A percentile compares a stretch with the other conserved stretches of the same genome.
These are phyloP conservation scores for Didymella pomorum DNA, from an alignment of 2,329 filamentous ascomycete genomes.

Conservation along the genomic window DNA sequence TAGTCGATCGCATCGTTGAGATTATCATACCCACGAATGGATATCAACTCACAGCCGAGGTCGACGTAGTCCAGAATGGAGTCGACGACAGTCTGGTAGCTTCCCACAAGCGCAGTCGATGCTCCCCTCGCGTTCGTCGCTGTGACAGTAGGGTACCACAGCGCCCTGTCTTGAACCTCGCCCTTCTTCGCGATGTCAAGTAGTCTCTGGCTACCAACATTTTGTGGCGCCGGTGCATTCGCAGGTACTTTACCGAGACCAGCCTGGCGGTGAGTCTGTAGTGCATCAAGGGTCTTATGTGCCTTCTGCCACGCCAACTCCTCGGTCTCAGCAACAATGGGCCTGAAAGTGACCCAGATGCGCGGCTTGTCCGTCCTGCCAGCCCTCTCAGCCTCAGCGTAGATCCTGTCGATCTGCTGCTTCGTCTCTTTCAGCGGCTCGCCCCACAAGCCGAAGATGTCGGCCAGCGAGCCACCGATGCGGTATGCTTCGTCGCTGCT, in stretches of 20 bases:
- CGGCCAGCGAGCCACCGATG: constrained; percentile 64
- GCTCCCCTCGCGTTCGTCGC: constrained; percentile 24
- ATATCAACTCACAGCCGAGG: constrained; percentile 25
- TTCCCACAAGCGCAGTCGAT: constrained; percentile 23
- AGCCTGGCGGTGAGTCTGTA: constrained; percentile 54
- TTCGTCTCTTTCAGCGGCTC: constrained; percentile 70
- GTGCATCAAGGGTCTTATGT: constrained; percentile 62
- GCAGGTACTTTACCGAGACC: constrained; percentile 15
- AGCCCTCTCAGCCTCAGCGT: constrained; percentile 65
- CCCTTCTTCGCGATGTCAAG: constrained; percentile 25
- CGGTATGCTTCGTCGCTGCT: constrained; percentile 68
- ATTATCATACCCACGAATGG: constrained; percentile 28
- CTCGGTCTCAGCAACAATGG: constrained; percentile 68
- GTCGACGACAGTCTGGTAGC: constrained; percentile 26
- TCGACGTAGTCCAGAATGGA: constrained; percentile 28
- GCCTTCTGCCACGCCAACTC: constrained; percentile 70
- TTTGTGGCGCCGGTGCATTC: constrained; percentile 18
- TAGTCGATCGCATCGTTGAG: constrained; percentile 27
- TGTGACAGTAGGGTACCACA: constrained; percentile 28
- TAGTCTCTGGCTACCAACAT: constrained; percentile 23
- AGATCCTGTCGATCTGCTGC: constrained; percentile 68
- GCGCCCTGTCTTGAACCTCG: constrained; percentile 25
- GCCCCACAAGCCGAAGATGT: constrained; percentile 71
- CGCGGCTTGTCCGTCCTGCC: constrained; percentile 63
- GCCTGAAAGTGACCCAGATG: constrained; percentile 71